Conservation (phyloP, 1,139 yeast species). For the Suzukiozyma palmioleophila region DNA sequence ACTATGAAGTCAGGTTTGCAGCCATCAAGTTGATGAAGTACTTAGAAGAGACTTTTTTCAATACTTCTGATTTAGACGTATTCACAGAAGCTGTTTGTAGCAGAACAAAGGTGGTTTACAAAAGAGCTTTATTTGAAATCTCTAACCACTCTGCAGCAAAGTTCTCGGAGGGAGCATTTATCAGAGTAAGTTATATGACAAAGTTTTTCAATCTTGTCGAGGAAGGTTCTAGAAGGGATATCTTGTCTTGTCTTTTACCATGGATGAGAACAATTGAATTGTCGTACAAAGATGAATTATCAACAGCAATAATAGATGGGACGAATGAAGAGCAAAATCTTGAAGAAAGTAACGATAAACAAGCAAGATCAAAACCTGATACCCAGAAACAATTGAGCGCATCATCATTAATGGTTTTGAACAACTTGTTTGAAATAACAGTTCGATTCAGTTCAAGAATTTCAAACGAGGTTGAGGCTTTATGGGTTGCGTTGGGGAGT, state of each 20-base stretch:
- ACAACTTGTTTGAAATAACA: conserved; percentile 80
- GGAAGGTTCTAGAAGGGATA: conserved; percentile 58
- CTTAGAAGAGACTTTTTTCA: conserved; percentile 51
- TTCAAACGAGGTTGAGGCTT: conserved; percentile 84
- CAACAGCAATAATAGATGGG: conserved; percentile 4
- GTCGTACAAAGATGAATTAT: conserved; percentile 23
- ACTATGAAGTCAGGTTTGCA: conserved; percentile 51
- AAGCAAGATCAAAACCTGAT: neutral
- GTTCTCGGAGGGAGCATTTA: conserved; percentile 54
- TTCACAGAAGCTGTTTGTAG: conserved; percentile 63
- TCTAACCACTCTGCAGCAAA: conserved; percentile 52
- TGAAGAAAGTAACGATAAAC: neutral
- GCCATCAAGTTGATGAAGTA: conserved; percentile 58
- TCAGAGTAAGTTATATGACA: conserved; percentile 68
- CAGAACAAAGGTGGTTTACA: conserved; percentile 68
- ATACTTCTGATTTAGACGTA: conserved; percentile 37
- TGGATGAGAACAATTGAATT: conserved; percentile 85
- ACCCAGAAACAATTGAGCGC: conserved; percentile 37
- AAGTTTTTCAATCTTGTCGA: conserved; percentile 64
- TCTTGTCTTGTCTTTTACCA: conserved; percentile 75
- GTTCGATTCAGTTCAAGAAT: conserved; percentile 68
- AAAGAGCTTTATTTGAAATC: conserved; percentile 68
- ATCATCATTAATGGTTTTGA: conserved; percentile 73
- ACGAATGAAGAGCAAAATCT: conserved; percentile 8
- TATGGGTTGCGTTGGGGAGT: conserved; percentile 90